Conservation (phyloP, 2,329 filamentous ascomycete genomes). For the Apiospora kogelbergensis region DNA sequence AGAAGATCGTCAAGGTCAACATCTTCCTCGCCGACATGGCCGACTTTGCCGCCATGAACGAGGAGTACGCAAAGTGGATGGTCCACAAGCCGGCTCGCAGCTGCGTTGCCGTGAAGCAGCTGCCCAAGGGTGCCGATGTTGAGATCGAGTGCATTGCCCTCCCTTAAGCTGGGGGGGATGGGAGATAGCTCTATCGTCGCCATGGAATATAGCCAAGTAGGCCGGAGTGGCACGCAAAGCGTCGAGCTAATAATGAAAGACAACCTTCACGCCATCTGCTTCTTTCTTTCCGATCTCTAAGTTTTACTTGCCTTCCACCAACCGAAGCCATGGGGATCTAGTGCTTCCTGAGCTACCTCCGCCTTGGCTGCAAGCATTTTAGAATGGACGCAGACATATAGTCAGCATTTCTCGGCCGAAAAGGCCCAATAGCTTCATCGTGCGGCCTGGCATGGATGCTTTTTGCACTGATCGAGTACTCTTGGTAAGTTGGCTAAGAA, state of each 20-base stretch:
- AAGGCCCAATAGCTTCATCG: neutral
- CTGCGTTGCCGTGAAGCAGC: slow-evolving; percentile 86
- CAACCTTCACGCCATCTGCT: neutral
- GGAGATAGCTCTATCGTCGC: neutral
- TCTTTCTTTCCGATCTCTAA: neutral
- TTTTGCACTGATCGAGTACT: neutral
- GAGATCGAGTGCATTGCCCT: slow-evolving; percentile 89
- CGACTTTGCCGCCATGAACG: slow-evolving; percentile 85
- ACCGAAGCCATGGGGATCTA: neutral
- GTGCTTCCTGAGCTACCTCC: neutral
- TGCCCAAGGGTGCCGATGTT: slow-evolving; percentile 82
- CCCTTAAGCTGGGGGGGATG: slow-evolving; percentile 31
- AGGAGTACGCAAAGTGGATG: slow-evolving; percentile 82
- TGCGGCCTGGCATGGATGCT: neutral
- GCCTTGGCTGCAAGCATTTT: neutral
- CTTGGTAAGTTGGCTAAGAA: neutral
- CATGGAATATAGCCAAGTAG: neutral
- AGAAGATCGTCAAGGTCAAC: slow-evolving; percentile 85
- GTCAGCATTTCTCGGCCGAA: neutral
- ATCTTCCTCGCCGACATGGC: slow-evolving; percentile 93
- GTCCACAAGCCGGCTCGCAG: slow-evolving; percentile 81
- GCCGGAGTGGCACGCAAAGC: neutral
- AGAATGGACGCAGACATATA: neutral
- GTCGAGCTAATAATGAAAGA: neutral
- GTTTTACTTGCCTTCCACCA: neutral